Base-by-base conservation (phyloP, 345 rosid genomes). In the Salix viminalis region DNA sequence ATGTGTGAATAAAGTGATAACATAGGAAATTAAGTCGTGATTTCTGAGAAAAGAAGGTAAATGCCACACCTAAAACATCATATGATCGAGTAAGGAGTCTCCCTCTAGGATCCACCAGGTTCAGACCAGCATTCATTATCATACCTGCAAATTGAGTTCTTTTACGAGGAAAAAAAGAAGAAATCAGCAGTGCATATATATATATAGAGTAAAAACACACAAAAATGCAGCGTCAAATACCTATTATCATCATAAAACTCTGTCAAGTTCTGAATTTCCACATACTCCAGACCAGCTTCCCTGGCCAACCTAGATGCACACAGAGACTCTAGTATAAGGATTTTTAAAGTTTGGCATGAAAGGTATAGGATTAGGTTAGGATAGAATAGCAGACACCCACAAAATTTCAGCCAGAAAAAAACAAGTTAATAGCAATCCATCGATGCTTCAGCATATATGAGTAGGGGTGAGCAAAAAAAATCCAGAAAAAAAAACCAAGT, bases 211-310 rank as follows among this genome's bases (percentile, higher is more conserved):
- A 6, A 54, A 71, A 34, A 71, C n/a, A 73, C 13, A 24, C n/a
- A 70, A 28, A 28, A 48, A 41, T 65, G 77, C 46, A 30, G 26
- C 3, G 32, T 36, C 67, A 50, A 37, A 3, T 78, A 96, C 99
- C 88, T 90, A 87, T 96, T 87, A 82, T 96, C 99, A 75, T 96
- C 99, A 24, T 92, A 92, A 79, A 93, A 96, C 76, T 96, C 98
- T 1, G 93, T 93, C 76, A 93, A 84, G 76, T 87, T 96, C 79
- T 96, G 99, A 86, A 96, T 93, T 86, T 96, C 99, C 60, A 96
- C 88, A 69, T 92, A 96, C 76, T 93, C 99, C 73, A 96, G 89
- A 80, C 98, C 97, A 84, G 98, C 96, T 85, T 96, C 98, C 80
- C 96, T 83, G 7, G 98, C 97, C 89, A 96, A 90, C 87, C 99